phyloP scores from a whole-genome alignment of 1,284 basidiomycete species.

The Ustilago cynodontis region DNA sequence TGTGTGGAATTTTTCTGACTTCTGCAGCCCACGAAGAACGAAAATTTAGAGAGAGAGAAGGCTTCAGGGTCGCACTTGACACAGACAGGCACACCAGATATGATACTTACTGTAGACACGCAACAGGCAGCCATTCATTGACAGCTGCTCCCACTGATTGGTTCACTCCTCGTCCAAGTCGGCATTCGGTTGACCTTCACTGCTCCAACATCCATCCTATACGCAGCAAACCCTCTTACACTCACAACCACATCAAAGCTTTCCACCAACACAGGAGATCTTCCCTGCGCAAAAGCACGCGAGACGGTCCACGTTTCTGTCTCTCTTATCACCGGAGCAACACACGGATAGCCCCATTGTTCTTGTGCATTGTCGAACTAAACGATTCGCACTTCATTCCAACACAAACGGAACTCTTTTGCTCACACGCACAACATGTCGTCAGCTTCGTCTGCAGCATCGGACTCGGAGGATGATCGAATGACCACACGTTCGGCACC shows the following conservation, averaged over 20 bases:
- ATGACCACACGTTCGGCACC: conserved; percentile 52
- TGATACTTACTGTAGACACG: neutral
- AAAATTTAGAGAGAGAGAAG: conserved; percentile 25
- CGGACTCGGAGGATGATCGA: conserved; percentile 47
- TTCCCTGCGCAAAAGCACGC: neutral
- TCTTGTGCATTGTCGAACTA: neutral
- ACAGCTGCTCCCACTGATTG: neutral
- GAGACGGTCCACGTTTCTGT: neutral
- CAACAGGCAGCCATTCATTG: too few species aligned
- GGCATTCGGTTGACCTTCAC: neutral
- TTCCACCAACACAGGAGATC: neutral
- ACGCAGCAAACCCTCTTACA: neutral
- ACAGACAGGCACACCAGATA: neutral
- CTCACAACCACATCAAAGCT: neutral
- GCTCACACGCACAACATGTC: conserved; percentile 21
- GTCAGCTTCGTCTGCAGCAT: conserved; percentile 44
- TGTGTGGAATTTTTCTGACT: too few species aligned
- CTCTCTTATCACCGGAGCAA: too few species aligned
- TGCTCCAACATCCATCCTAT: neutral
- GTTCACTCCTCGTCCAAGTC: neutral
- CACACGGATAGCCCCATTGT: neutral
- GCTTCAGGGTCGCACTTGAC: conserved; percentile 24
- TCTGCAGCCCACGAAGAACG: neutral
- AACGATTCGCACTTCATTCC: neutral
- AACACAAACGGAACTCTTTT: neutral